Evolutionary conservation across 2,329 filamentous ascomycete species (phyloP).

Genomic region (Leptographium lundbergii): DNA sequence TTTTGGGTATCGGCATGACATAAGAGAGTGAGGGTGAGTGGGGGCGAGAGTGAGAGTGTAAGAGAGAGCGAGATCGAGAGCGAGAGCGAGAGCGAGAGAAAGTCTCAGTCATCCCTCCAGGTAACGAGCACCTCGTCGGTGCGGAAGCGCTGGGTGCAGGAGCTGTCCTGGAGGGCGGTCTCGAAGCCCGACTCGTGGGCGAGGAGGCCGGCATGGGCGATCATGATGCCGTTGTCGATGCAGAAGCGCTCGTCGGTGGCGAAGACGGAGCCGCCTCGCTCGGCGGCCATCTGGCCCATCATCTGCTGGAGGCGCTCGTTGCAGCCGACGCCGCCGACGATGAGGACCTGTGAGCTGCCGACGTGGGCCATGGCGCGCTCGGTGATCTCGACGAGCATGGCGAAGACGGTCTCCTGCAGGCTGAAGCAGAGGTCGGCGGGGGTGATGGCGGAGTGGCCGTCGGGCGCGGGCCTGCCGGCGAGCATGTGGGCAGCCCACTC

Average conservation of each 20-base stretch:
- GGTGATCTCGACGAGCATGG: conserved; percentile 97
- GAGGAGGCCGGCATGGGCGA: conserved; percentile 85
- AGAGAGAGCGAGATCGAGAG: neutral
- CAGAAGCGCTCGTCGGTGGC: conserved; percentile 96
- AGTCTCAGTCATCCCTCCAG: conserved; percentile 50
- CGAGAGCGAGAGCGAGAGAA: no score
- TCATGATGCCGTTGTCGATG: conserved; percentile 99
- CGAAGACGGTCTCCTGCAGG: conserved; percentile 87
- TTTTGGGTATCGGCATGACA: neutral
- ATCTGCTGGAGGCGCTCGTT: conserved; percentile 93
- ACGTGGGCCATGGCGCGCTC: conserved; percentile 98
- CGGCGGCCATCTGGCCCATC: conserved; percentile 92
- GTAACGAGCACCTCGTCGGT: conserved; percentile 71
- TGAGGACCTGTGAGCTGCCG: conserved; percentile 76
- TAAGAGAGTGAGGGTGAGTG: neutral
- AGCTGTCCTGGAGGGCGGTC: conserved; percentile 67
- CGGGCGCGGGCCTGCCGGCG: conserved; percentile 27
- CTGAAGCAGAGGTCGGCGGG: conserved; percentile 84
- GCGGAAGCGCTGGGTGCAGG: conserved; percentile 72
- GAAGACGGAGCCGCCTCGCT: conserved; percentile 80
- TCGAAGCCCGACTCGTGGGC: conserved; percentile 71
- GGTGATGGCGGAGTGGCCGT: conserved; percentile 55
- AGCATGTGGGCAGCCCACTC: conserved; percentile 59
- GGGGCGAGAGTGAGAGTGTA: neutral
- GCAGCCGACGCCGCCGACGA: conserved; percentile 91